A percentile compares a stretch with the other conserved stretches of the same genome.
Evolutionary conservation across 169 alveolate species (phyloP).

Genomic region (Prorocentrum cordatum): DNA sequence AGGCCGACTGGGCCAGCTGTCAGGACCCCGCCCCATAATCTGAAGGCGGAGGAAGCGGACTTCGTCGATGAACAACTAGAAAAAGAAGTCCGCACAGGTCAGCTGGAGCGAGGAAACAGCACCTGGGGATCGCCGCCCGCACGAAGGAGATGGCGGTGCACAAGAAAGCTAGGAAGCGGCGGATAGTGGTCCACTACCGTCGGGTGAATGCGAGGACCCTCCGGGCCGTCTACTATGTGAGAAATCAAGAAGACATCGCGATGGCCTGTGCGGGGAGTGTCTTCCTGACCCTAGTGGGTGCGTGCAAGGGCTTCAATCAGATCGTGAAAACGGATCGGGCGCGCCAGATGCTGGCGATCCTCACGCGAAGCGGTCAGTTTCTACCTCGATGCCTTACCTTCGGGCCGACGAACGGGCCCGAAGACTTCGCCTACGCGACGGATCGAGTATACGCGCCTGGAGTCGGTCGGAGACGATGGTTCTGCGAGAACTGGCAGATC

Average conservation of each 20-base stretch:
- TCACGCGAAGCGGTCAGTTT: background rate
- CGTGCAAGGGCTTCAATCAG: background rate
- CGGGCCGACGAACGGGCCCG: background rate
- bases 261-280: background rate
- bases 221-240: background rate
- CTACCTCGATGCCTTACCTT: background rate
- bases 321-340: background rate
- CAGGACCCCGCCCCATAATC: background rate
- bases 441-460: constrained; percentile 12
- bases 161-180: background rate
- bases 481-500: background rate
- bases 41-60: background rate
- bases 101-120: background rate
- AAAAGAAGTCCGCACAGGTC: constrained; percentile 1
- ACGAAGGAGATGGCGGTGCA: background rate
- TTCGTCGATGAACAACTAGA: constrained; percentile 10
- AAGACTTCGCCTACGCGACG: background rate
- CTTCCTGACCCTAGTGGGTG: background rate
- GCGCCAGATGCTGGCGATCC: background rate
- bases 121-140: constrained; percentile 7
- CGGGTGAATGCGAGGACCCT: background rate
- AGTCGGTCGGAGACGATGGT: background rate
- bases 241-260: background rate
- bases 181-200: background rate
- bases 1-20: background rate